Percentiles rank a stretch among this genome's conserved stretches.
Conservation (phyloP, 116 monocot species). For the Phalaenopsis hybrid region DNA sequence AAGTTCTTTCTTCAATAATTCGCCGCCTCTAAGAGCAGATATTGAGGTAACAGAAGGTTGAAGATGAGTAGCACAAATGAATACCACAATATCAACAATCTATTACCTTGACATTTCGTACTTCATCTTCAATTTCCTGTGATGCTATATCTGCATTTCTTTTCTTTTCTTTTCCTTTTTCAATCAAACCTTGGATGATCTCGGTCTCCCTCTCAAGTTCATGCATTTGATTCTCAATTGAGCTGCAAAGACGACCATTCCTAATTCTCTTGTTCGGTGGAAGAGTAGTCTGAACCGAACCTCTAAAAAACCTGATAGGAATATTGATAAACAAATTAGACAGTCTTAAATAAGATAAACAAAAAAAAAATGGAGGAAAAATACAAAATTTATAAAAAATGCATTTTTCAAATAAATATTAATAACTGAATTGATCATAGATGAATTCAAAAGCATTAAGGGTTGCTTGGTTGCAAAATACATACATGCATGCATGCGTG, state of each 20-base stretch:
- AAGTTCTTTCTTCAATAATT: slow-evolving; percentile 36
- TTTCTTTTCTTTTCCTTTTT: slow-evolving; percentile 50
- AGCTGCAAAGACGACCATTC: slow-evolving; percentile 72
- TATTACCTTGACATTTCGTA: slow-evolving; percentile 63
- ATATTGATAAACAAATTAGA: not conserved
- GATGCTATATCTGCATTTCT: slow-evolving; percentile 39
- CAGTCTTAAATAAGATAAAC: not conserved
- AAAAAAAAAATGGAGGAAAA: not conserved
- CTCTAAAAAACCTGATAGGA: slow-evolving; percentile 61
- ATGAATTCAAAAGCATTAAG: not conserved
- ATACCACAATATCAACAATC: not conserved
- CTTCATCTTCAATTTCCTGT: slow-evolving; percentile 28
- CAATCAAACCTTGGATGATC: slow-evolving; percentile 31
- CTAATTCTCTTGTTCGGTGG: slow-evolving; percentile 59
- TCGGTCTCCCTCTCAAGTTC: slow-evolving; percentile 35
- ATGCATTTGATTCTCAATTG: slow-evolving; percentile 62
- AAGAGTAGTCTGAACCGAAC: slow-evolving; percentile 75
- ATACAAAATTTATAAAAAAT: not conserved
- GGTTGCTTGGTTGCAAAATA: too few species aligned
- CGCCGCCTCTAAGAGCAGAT: slow-evolving; percentile 49
- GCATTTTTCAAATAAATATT: not conserved
- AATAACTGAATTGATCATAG: not conserved
- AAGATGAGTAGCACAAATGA: not conserved
- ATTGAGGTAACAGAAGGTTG: slow-evolving; percentile 7
- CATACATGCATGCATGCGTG: too few species aligned